Conservation (phyloP, 2,329 filamentous ascomycete species). For the Stagonosporopsis chrysanthemi region DNA sequence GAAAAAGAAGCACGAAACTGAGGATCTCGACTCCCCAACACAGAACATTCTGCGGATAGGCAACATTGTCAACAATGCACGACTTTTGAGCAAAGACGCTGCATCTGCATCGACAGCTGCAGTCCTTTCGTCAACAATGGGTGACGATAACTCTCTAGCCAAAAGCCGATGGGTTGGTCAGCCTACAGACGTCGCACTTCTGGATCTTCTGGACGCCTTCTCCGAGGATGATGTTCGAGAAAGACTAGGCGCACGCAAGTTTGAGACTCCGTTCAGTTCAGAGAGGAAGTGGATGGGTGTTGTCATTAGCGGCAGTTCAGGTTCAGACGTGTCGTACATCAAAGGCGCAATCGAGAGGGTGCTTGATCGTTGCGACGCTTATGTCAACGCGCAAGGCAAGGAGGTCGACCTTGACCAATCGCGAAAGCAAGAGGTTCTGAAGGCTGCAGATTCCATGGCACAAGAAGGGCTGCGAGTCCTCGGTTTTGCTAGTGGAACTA, state of each 20-base stretch:
- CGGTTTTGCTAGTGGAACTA: slow-evolving; percentile 87
- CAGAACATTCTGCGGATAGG: slow-evolving; percentile 86
- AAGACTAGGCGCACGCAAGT: slow-evolving; percentile 79
- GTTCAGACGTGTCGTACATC: slow-evolving; percentile 87
- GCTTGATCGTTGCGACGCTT: slow-evolving; percentile 86
- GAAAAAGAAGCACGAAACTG: slow-evolving; percentile 59
- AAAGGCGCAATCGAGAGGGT: slow-evolving; percentile 93
- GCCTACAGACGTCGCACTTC: slow-evolving; percentile 95
- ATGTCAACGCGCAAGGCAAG: slow-evolving; percentile 82
- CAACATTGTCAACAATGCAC: slow-evolving; percentile 95
- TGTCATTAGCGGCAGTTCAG: slow-evolving; percentile 67
- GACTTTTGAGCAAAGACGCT: slow-evolving; percentile 76
- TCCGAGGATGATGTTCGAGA: slow-evolving; percentile 91
- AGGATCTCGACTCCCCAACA: slow-evolving; percentile 73
- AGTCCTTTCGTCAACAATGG: slow-evolving; percentile 84
- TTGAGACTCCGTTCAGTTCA: slow-evolving; percentile 94
- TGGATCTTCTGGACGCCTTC: slow-evolving; percentile 90
- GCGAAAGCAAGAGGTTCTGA: slow-evolving; percentile 74
- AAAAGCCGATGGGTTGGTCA: slow-evolving; percentile 96
- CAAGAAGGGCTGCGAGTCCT: slow-evolving; percentile 88
- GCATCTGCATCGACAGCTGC: slow-evolving; percentile 76
- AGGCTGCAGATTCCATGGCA: slow-evolving; percentile 87
- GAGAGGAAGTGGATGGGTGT: slow-evolving; percentile 99
- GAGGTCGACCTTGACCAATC: slow-evolving; percentile 84
- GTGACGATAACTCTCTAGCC: slow-evolving; percentile 65